Evolutionary conservation across 371 early-diverging fungal species (phyloP).

Genomic region (Capillidium heterosporum): DNA sequence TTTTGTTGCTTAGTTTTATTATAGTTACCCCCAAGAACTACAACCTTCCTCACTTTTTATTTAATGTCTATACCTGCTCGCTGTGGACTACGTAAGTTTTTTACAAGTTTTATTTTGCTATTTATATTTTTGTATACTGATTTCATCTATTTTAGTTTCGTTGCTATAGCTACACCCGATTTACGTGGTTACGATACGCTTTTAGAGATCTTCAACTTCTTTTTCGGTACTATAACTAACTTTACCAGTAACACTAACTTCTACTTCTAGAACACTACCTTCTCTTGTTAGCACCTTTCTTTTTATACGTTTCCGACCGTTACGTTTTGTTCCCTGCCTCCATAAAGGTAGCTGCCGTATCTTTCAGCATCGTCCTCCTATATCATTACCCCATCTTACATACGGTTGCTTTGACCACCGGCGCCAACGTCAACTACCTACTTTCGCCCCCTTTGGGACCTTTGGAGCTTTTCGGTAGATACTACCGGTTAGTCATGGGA

Average conservation of each 20-base stretch:
- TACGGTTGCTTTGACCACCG: slow-evolving; percentile 25
- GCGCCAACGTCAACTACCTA: slow-evolving; percentile 36
- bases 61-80: slow-evolving; percentile 39
- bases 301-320: slow-evolving; percentile 33
- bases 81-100: slow-evolving; percentile 30
- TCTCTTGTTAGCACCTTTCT: slow-evolving; percentile 28
- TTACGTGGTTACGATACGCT: slow-evolving; percentile 25
- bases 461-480: neutral
- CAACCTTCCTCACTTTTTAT: slow-evolving; percentile 22
- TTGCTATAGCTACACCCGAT: slow-evolving; percentile 34
- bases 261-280: slow-evolving; percentile 25
- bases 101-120: neutral
- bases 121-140: neutral
- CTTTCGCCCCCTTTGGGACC: slow-evolving; percentile 33
- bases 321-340: slow-evolving; percentile 31
- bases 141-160: slow-evolving; percentile 13
- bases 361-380: slow-evolving; percentile 31
- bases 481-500: neutral
- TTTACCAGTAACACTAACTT: neutral
- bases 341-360: slow-evolving; percentile 23
- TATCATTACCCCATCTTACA: slow-evolving; percentile 32
- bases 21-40: slow-evolving; percentile 21
- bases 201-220: slow-evolving; percentile 37
- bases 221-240: slow-evolving; percentile 20
- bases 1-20: slow-evolving; percentile 24